Base-by-base conservation (phyloP, 2,329 filamentous ascomycete genomes). In the Fusarium denticulatum region DNA sequence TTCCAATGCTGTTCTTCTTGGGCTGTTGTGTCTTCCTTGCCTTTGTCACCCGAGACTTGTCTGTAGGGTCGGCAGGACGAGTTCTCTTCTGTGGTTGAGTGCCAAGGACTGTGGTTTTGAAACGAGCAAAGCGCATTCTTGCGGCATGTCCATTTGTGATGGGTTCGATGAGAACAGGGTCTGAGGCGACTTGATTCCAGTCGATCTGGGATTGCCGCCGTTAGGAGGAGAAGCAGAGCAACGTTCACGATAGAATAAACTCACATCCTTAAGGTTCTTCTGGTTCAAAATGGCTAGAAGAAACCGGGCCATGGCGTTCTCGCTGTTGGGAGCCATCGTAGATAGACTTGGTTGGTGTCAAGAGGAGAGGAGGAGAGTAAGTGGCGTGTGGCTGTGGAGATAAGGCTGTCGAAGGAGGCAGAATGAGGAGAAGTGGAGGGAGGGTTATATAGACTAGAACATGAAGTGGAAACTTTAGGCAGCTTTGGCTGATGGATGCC, bases 141-240 rank as follows among this genome's bases (percentile, higher is more conserved):
- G 88, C 88, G 36, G 88, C 88, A 79, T 90, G 88, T 49, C 88
- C 88, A 76, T 90, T 90, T 70, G 87, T 85, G 67, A 90, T 90
- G 73, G 85, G 82, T 56, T 89, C 84, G 30, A 85, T 71, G 15
- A 90, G 83, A 53, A 88, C 83, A 26, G 88, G 87, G 67, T 89
- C 86, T 40, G 83, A 79, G 60, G 88, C 88, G 49, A 90, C 88
- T 77, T 85, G 80, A 68, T 87, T 86, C 88, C 88, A 90, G 78
- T 90, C 86, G 76, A 90, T 89, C 88, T 90, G 63, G 28, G 55
- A 28, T 50, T 32, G 61, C 53, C 45, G 20, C 45, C 26, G 70
- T 75, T 77, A 62, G 73, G 65, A 65, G n/a, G n/a, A 37, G 43
- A 24, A 30, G 57, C 37, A 16, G 13, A 13, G 45, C 47, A 52